These are phyloP conservation scores for Puccinia novopanici DNA, from an alignment of 1,284 basidiomycete species.

Conservation along the genomic window DNA sequence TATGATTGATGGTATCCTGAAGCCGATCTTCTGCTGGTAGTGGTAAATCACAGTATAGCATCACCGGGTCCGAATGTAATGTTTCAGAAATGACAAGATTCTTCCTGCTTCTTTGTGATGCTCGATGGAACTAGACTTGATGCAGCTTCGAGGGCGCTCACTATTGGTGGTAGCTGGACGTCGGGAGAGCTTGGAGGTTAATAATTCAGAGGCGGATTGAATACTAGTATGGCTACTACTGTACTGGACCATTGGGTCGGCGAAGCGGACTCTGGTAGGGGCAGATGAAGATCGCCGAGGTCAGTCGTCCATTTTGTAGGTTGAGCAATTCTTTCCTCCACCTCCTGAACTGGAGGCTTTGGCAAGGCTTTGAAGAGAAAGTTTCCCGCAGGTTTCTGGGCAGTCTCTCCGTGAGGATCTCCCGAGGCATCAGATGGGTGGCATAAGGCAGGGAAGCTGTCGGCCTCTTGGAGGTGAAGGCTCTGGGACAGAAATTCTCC, in stretches of 20 bases:
- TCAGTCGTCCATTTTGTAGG: constrained; percentile 6
- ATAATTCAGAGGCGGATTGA: not conserved
- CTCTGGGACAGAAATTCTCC: not conserved
- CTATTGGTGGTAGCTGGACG: not conserved
- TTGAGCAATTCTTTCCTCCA: not conserved
- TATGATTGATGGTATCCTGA: not conserved
- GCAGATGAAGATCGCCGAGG: not conserved
- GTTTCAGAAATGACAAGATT: not conserved
- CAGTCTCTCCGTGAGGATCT: not conserved
- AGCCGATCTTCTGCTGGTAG: not conserved
- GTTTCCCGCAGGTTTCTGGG: constrained; percentile 16
- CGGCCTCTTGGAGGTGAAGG: not conserved
- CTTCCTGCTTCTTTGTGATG: not conserved
- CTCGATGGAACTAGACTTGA: not conserved
- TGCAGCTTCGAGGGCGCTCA: constrained; percentile 7
- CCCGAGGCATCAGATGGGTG: not conserved
- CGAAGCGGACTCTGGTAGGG: constrained; percentile 15
- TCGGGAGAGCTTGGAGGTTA: too few species aligned
- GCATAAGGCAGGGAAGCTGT: constrained; percentile 4
- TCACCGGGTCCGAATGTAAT: not conserved
- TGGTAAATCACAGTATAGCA: not conserved
- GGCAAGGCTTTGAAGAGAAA: constrained; percentile 26
- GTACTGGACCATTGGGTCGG: constrained; percentile 18
- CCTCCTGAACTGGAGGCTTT: not conserved
- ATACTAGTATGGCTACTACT: not conserved